Evolutionary conservation across 495 filamentous ascomycete species (phyloP).

Genomic region (Elaphomyces granulatus): DNA sequence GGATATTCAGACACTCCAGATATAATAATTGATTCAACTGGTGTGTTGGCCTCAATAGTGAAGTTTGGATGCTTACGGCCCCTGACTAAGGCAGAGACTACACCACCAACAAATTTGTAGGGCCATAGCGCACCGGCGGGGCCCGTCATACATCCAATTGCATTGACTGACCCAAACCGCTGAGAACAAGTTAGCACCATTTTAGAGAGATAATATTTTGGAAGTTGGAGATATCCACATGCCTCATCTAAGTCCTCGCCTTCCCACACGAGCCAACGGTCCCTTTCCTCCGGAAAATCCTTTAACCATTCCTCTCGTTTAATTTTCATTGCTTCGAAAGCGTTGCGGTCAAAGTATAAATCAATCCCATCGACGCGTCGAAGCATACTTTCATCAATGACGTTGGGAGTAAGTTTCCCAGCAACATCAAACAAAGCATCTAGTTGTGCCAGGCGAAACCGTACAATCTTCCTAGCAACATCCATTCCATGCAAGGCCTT

Average conservation of each 20-base stretch:
- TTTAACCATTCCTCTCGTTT: conserved; percentile 13
- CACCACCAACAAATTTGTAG: conserved; percentile 26
- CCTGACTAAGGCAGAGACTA: conserved; percentile 6
- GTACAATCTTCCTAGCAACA: conserved; percentile 15
- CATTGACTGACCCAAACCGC: conserved; percentile 5
- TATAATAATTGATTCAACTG: conserved; percentile 7
- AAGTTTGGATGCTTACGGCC: conserved; percentile 15
- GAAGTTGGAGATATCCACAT: conserved; percentile 2
- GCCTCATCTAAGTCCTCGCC: conserved; percentile 17
- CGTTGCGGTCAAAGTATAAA: conserved; percentile 1
- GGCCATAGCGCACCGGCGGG: conserved; percentile 28
- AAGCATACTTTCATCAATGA: background rate
- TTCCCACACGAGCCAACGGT: conserved; percentile 11
- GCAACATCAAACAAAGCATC: conserved; percentile 15
- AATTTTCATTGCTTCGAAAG: background rate
- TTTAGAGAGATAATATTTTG: too few relatives aligned
- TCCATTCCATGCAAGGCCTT: conserved; percentile 13
- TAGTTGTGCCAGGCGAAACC: conserved; percentile 21
- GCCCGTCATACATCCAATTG: conserved; percentile 18
- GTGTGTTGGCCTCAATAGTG: conserved; percentile 26
- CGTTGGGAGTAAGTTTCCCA: conserved; percentile 8
- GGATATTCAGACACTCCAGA: conserved; percentile 5
- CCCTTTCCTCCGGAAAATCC: conserved; percentile 22
- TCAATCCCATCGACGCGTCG: conserved; percentile 4
- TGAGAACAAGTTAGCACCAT: background rate